A percentile compares a stretch with the other conserved stretches of the same genome.
These are phyloP conservation scores for Colletotrichum euphorbiae DNA, from an alignment of 2,329 filamentous ascomycete species.

Conservation along the genomic window DNA sequence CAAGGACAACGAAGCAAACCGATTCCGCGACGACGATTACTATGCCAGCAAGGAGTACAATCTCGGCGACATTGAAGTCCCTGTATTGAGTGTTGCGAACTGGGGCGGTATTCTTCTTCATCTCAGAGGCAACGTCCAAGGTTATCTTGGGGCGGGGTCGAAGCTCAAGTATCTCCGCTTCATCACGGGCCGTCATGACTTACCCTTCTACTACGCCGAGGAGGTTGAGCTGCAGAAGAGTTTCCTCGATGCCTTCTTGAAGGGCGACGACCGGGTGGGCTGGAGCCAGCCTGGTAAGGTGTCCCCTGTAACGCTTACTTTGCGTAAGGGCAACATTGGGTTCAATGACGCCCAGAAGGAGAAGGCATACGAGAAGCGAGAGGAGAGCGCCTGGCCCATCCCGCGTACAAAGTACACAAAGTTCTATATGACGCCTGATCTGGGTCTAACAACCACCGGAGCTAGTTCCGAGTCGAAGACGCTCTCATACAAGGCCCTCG, in stretches of 20 bases:
- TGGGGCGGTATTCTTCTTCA: constrained; percentile 79
- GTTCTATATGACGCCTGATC: constrained; percentile 66
- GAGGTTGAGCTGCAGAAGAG: constrained; percentile 75
- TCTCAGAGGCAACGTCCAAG: constrained; percentile 75
- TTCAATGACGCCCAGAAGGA: constrained; percentile 74
- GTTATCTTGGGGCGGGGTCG: constrained; percentile 72
- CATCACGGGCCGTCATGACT: constrained; percentile 76
- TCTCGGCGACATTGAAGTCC: constrained; percentile 74
- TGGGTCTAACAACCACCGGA: constrained; percentile 52
- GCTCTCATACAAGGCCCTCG: constrained; percentile 69
- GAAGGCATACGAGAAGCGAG: constrained; percentile 63
- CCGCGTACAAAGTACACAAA: constrained; percentile 72
- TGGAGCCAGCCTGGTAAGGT: constrained; percentile 70
- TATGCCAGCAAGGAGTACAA: constrained; percentile 75
- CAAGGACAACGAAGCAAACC: constrained; percentile 59
- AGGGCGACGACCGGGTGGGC: constrained; percentile 71
- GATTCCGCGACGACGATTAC: constrained; percentile 72
- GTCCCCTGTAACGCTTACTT: constrained; percentile 68
- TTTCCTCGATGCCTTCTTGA: constrained; percentile 79
- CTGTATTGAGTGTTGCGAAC: constrained; percentile 74
- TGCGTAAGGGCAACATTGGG: constrained; percentile 75
- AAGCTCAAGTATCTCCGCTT: constrained; percentile 76
- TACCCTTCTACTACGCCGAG: constrained; percentile 78
- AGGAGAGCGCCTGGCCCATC: constrained; percentile 75
- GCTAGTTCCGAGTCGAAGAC: constrained; percentile 41